Conservation (phyloP, 1,284 basidiomycete genomes). For the Naganishia cerealis region DNA sequence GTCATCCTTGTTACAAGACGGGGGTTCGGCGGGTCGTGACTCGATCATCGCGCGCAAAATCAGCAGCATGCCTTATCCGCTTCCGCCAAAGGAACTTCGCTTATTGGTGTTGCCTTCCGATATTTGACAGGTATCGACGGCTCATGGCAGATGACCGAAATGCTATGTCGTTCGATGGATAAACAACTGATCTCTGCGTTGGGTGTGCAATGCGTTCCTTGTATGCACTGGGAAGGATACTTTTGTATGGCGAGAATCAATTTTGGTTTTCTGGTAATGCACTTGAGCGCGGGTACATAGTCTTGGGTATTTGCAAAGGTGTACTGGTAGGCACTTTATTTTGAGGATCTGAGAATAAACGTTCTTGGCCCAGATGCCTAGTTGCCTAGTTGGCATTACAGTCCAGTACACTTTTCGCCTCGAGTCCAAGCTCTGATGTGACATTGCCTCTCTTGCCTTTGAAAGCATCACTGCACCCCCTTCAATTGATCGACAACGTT, state of each 20-base stretch:
- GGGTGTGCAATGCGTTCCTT: neutral
- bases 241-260: neutral
- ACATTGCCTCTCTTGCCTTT: neutral
- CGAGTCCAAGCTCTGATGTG: neutral
- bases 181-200: neutral
- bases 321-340: no score
- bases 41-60: neutral
- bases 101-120: neutral
- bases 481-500: neutral
- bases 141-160: conserved; percentile 48
- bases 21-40: neutral
- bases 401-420: neutral
- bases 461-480: neutral
- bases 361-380: no score
- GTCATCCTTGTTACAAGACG: neutral
- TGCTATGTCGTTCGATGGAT: conserved; percentile 39
- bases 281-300: neutral
- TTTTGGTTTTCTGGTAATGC: neutral
- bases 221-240: neutral
- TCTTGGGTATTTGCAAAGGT: neutral
- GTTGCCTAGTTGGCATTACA: neutral
- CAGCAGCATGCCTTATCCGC: neutral
- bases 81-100: neutral
- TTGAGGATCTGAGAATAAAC: no score
- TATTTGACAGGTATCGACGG: conserved; percentile 34